Evolutionary conservation across 2,329 filamentous ascomycete species (phyloP).

Genomic region (Aphanocladium album): DNA sequence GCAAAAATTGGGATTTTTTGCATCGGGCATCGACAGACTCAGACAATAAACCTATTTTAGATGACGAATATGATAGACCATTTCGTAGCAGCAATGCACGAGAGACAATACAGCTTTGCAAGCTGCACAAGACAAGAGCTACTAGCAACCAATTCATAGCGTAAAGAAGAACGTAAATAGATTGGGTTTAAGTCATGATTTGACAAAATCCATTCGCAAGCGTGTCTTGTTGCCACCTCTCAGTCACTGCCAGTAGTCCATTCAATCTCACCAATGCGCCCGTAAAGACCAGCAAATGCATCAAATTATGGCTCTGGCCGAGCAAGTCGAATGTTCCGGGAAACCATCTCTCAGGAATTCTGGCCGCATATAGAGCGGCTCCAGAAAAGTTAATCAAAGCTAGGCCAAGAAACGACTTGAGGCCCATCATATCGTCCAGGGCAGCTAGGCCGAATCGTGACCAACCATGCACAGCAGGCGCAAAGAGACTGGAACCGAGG

Average conservation of each 20-base stretch:
- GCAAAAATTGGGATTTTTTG: not conserved
- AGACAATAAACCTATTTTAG: not conserved
- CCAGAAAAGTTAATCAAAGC: constrained; percentile 24
- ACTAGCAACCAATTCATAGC: no score
- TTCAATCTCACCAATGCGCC: constrained; percentile 19
- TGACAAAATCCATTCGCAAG: not conserved
- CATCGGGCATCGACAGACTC: not conserved
- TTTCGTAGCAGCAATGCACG: no score
- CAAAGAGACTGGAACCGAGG: constrained; percentile 21
- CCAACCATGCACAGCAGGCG: constrained; percentile 21
- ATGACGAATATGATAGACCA: no score
- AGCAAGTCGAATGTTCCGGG: constrained; percentile 22
- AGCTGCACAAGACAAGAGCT: no score
- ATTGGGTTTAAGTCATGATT: no score
- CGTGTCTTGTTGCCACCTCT: constrained; percentile 10
- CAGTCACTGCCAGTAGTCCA: constrained; percentile 13
- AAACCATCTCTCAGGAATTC: constrained; percentile 27
- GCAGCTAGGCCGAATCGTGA: constrained; percentile 15
- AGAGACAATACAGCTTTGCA: no score
- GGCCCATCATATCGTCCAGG: constrained; percentile 20
- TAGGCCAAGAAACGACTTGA: constrained; percentile 24
- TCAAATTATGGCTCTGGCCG: constrained; percentile 24
- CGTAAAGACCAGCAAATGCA: constrained; percentile 21
- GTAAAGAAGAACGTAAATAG: no score
- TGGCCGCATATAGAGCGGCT: constrained; percentile 21